phyloP scores from a whole-genome alignment of 2,329 filamentous ascomycete genomes.

The Pseudogymnoascus sp. region DNA sequence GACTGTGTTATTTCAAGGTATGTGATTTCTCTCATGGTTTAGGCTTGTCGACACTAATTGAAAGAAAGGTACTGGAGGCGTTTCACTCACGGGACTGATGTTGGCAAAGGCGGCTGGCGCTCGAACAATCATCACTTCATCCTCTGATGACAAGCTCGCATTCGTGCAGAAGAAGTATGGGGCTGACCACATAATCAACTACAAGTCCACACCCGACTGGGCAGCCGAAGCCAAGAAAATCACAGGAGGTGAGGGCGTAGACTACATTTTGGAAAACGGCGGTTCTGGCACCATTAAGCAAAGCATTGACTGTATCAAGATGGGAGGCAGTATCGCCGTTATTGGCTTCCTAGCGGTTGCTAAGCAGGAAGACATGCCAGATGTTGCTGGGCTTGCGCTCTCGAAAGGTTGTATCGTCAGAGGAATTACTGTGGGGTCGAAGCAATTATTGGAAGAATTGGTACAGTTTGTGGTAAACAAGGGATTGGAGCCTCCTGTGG shows the following conservation, averaged over 20 bases:
- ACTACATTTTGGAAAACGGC: conserved; percentile 60
- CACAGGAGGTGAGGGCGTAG: conserved; percentile 44
- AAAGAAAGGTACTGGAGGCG: conserved; percentile 38
- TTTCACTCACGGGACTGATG: conserved; percentile 38
- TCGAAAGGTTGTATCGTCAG: conserved; percentile 29
- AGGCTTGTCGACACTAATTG: neutral
- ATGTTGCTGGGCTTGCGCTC: conserved; percentile 27
- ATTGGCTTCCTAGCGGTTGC: conserved; percentile 35
- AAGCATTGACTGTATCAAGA: conserved; percentile 39
- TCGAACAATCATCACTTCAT: conserved; percentile 43
- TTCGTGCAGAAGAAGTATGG: conserved; percentile 39
- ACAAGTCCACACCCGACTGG: conserved; percentile 51
- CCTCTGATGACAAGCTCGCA: conserved; percentile 41
- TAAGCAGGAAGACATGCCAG: conserved; percentile 26
- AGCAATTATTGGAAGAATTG: conserved; percentile 30
- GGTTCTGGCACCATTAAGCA: conserved; percentile 54
- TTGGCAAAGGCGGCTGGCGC: conserved; percentile 41
- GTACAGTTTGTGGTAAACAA: conserved; percentile 26
- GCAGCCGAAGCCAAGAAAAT: conserved; percentile 48
- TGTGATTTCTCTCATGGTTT: conserved; percentile 11
- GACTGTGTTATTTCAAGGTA: conserved; percentile 32
- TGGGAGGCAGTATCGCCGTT: conserved; percentile 39
- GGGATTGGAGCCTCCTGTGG: conserved; percentile 26
- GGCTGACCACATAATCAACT: conserved; percentile 54
- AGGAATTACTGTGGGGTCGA: conserved; percentile 31